Base-by-base conservation (phyloP, 2,329 filamentous ascomycete species). In the Orbilia oligospora region DNA sequence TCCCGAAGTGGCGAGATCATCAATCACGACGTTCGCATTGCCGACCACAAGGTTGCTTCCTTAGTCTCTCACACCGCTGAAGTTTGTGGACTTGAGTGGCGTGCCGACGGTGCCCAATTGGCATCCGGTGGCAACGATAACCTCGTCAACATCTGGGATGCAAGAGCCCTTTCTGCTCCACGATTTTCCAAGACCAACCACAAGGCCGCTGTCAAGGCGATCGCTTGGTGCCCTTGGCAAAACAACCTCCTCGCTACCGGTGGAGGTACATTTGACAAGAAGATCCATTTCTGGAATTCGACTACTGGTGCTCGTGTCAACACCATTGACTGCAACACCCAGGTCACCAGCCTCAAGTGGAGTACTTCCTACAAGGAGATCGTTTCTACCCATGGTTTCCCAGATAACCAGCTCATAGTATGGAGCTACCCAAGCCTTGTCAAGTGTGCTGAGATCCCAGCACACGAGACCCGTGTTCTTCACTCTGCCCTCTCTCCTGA, bases 221-320 rank as follows among this genome's bases (percentile, higher is more conserved):
- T 98, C 81, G 94, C 96, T 1, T 98, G 98, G 85, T 97, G 95
- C 80, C 95, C 96, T 0, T 99, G 94, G 96, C 92, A 95, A 73
- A 89, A 92, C 30, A 92, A 91, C 2, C 88, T 99, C 5, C 85
- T 99, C 49, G 96, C 96, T 12, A 97, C 95, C 0, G 94, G 81
- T 80, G 80, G 96, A 83, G 96, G 96, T 82, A 97, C 93, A 51
- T 97, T 97, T 85, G 96, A 99, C 85, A 92, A 94, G 82, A 93
- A 97, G 86, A 99, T 99, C 85, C 96, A 99, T 88, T 99, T 99
- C 90, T 99, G 96, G 96, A 99, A 99, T 89, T 97, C 94, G 56
- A 98, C 96, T 22, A 97, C 95, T 3, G 96, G 96, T 79, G 95
- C 96, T 67, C 93, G 96, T 82, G 94, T 97, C 87, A 99, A 99